Base-by-base conservation (phyloP, 441 rosid genomes). In the Capsella rubella region DNA sequence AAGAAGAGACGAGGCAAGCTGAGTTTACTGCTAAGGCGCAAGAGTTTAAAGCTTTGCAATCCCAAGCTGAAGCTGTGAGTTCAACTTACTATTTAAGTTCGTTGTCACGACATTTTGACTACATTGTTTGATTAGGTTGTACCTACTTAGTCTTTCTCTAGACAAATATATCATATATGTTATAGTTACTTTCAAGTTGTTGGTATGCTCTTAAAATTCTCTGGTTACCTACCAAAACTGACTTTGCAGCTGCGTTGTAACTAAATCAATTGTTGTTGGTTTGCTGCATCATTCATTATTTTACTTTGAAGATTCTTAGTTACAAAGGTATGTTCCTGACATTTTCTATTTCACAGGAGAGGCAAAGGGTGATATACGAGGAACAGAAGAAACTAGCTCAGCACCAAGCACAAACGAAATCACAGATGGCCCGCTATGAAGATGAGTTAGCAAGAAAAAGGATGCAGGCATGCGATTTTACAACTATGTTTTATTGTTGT, bases 381-480 rank as follows among this genome's bases (percentile, higher is more conserved):
- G 99, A 95, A 69, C 98, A 95, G 82, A 95, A 83, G 56, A 93
- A 93, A 77, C 81, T 93, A 72, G 86, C 91, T 43, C 97, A 93
- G 84, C 89, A 89, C 76, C 96, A 90, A 76, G 99, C 99, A n/a
- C 97, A 95, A 71, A 87, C 92, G 27, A 95, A 93, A 82, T 90
- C 99, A 42, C 97, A 90, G 84, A 93, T 91, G 95, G 95, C 95
- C 32, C 93, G 92, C 55, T 95, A 93, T 78, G 98, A 87, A 80
- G 97, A 93, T 67, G 99, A 95, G 60, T 55, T 95, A 73, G 95
- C 97, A 35, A 90, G 97, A 84, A 93, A 93, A 91, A 86, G 99
- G 84, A 84, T 93, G 99, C 98, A 93, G 98, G 99, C 87, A 88
- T 83, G 90, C 45, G 31, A 16, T 12, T 55, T 9, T 47, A 39